These are phyloP conservation scores for Boletellus deceptivus DNA, from an alignment of 1,284 basidiomycete genomes.

Conservation along the genomic window DNA sequence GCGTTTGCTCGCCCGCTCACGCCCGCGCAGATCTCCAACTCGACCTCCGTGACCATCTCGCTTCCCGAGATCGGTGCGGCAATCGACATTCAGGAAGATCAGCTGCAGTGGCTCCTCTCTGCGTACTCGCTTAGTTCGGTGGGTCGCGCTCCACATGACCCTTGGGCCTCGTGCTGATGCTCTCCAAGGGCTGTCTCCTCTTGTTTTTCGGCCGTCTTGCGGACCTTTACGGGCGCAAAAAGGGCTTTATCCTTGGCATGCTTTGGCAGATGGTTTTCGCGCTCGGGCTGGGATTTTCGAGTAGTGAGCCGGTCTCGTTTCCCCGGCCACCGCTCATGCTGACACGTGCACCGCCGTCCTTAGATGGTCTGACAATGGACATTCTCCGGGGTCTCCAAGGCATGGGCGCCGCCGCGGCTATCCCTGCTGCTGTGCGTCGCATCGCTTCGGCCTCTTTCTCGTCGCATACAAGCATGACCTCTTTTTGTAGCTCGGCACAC, in stretches of 20 bases:
- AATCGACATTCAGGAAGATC: conserved; percentile 45
- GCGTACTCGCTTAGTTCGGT: conserved; percentile 51
- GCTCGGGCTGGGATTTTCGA: conserved; percentile 53
- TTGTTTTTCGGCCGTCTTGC: conserved; percentile 69
- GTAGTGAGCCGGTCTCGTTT: conserved; percentile 37
- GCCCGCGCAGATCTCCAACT: conserved; percentile 39
- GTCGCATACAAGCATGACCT: background rate
- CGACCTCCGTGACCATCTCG: conserved; percentile 51
- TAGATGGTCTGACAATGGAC: conserved; percentile 56
- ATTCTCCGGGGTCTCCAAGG: conserved; percentile 72
- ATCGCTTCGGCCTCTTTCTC: background rate
- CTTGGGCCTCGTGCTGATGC: conserved; percentile 12
- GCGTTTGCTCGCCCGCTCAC: background rate
- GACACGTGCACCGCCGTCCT: background rate
- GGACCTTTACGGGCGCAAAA: conserved; percentile 70
- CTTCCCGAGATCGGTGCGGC: conserved; percentile 61
- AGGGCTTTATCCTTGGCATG: conserved; percentile 56
- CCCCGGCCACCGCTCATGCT: background rate
- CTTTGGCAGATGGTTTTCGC: conserved; percentile 46
- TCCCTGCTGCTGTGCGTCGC: conserved; percentile 62
- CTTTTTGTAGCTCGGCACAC: conserved; percentile 62
- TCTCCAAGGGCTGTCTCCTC: conserved; percentile 62
- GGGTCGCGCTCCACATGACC: conserved; percentile 14
- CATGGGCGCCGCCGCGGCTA: conserved; percentile 63
- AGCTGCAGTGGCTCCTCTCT: conserved; percentile 65